Conservation (phyloP, 352 stramenopile genomes). For the Pythium rhizo-oryzae region DNA sequence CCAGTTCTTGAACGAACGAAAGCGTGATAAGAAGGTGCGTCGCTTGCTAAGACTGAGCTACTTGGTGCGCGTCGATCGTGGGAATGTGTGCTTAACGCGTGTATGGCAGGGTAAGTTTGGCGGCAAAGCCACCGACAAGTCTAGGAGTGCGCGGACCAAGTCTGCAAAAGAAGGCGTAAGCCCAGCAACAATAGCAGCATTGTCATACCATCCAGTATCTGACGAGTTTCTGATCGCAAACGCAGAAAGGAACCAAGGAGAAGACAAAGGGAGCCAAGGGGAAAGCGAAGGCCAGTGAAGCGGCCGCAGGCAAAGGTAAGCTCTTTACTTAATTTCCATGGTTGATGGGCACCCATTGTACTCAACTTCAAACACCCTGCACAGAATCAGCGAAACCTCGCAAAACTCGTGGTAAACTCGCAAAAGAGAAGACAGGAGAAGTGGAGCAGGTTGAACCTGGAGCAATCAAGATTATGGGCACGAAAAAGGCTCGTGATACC, state of each 20-base stretch:
- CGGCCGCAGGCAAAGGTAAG: slow-evolving; percentile 14
- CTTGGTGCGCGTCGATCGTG: no score
- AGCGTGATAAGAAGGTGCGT: slow-evolving; percentile 58
- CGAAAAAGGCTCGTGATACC: slow-evolving; percentile 16
- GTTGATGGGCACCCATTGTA: no score
- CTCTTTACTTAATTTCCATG: not conserved
- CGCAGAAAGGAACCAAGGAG: slow-evolving; percentile 15
- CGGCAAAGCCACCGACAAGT: slow-evolving; percentile 20
- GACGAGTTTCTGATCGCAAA: not conserved
- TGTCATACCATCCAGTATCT: not conserved
- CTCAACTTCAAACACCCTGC: not conserved
- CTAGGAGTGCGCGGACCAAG: slow-evolving; percentile 14
- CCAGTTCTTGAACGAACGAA: slow-evolving; percentile 84
- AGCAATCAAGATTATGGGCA: slow-evolving; percentile 54
- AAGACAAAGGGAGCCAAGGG: slow-evolving; percentile 22
- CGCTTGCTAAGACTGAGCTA: not conserved
- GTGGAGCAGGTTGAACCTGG: slow-evolving; percentile 39
- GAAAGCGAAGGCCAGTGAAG: slow-evolving; percentile 16
- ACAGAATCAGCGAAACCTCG: slow-evolving; percentile 49
- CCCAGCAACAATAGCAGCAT: no score
- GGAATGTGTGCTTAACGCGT: not conserved
- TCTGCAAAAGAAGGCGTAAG: slow-evolving; percentile 26
- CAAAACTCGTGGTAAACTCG: slow-evolving; percentile 38
- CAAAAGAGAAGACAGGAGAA: slow-evolving; percentile 37
- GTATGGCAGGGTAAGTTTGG: slow-evolving; percentile 22